Conservation (phyloP, 2,329 filamentous ascomycete genomes). For the Pleomassaria siparia region DNA sequence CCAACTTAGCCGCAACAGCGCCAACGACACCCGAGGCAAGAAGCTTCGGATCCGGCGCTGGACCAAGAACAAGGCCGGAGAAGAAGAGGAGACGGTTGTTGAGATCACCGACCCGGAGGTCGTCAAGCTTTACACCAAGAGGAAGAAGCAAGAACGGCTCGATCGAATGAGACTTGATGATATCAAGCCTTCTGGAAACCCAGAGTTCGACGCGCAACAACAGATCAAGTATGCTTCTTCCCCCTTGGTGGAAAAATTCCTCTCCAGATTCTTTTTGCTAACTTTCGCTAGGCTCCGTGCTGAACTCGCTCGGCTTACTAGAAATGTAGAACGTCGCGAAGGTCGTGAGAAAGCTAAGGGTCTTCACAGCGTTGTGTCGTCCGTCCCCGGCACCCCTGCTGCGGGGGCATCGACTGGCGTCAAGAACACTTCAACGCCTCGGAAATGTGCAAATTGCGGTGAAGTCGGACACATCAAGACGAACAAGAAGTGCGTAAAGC, state of each 20-base stretch:
- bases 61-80: constrained; percentile 63
- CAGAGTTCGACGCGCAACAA: constrained; percentile 65
- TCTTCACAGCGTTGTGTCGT: constrained; percentile 44
- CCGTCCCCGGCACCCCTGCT: constrained; percentile 49
- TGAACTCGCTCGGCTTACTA: constrained; percentile 81
- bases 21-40: constrained; percentile 65
- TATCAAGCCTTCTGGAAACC: constrained; percentile 65
- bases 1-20: constrained; percentile 52
- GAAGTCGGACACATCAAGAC: constrained; percentile 98
- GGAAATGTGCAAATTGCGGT: constrained; percentile 97
- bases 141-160: constrained; percentile 70
- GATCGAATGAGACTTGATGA: constrained; percentile 71
- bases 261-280: constrained; percentile 11
- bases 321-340: constrained; percentile 87
- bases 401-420: constrained; percentile 45
- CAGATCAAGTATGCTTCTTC: constrained; percentile 53
- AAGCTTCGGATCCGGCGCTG: constrained; percentile 73
- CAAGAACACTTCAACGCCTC: constrained; percentile 57
- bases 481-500: constrained; percentile 79
- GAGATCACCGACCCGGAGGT: constrained; percentile 78
- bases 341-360: constrained; percentile 89
- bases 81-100: constrained; percentile 61
- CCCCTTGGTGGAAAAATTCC: constrained; percentile 16
- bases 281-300: constrained; percentile 59
- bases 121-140: constrained; percentile 83